Evolutionary conservation across 2,329 filamentous ascomycete species (phyloP).

Genomic region (Aspergillus ruber): DNA sequence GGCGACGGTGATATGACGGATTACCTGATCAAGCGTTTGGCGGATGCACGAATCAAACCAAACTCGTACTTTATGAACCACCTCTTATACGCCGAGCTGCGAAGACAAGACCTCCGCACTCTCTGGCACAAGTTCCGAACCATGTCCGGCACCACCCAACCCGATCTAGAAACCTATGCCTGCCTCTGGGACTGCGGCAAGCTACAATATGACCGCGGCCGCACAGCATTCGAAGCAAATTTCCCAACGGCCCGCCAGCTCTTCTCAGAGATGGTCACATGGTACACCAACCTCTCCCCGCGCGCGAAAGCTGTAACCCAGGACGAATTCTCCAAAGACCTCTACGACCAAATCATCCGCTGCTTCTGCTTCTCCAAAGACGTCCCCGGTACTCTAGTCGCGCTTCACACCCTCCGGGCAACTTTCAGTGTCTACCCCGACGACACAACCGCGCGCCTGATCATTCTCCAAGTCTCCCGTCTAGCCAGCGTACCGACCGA

Average conservation of each 20-base stretch:
- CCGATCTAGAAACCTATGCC: constrained; percentile 64
- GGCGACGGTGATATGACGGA: constrained; percentile 53
- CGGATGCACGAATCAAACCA: constrained; percentile 57
- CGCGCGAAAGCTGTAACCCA: constrained; percentile 22
- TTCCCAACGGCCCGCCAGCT: constrained; percentile 42
- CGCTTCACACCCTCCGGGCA: constrained; percentile 40
- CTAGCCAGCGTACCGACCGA: constrained; percentile 31
- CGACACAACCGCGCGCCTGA: constrained; percentile 40
- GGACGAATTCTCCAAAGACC: constrained; percentile 39
- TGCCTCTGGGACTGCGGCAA: constrained; percentile 56
- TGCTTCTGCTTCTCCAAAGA: constrained; percentile 48
- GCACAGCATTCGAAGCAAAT: constrained; percentile 39
- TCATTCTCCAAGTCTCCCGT: constrained; percentile 46
- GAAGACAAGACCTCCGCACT: constrained; percentile 50
- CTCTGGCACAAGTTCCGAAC: constrained; percentile 52
- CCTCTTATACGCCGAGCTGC: constrained; percentile 61
- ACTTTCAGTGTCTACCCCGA: constrained; percentile 43
- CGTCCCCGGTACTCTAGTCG: constrained; percentile 44
- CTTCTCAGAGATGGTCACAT: constrained; percentile 46
- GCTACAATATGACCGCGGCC: constrained; percentile 43
- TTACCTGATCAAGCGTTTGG: constrained; percentile 57
- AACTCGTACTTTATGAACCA: constrained; percentile 76
- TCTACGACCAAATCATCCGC: constrained; percentile 48
- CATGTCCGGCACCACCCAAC: constrained; percentile 50
- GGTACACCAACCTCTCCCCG: constrained; percentile 31